Base-by-base conservation (phyloP, 2,329 filamentous ascomycete species). In the Colletotrichum sp. region DNA sequence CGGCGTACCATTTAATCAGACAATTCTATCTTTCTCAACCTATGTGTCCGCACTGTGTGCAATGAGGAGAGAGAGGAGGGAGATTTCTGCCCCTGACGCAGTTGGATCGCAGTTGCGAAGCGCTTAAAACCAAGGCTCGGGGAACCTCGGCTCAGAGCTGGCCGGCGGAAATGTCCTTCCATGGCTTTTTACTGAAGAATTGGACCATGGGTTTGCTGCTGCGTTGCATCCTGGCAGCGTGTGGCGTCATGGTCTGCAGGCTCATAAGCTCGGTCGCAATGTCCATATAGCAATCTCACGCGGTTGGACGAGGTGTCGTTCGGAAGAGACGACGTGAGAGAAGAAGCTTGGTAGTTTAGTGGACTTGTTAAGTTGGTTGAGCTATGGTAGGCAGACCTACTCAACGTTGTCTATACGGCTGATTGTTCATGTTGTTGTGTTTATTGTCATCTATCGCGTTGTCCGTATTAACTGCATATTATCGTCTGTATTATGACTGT, bases 101-200 rank as follows among this genome's bases (percentile, higher is more conserved):
- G 32, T 34, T 30, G 13, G 34, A 61, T 69, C 67, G 67, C 67
- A 61, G 61, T 61, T 69, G 67, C 67, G 67, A 69, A 69, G 67
- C 67, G 67, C 67, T 29, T 69, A 62, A 29, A 36, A 34, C 55
- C 7, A 16, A 27, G 65, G 29, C 19, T 22, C 39, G 49, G n/a
- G 49, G 39, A 32, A 25, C 27, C 25, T n/a, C 36, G 29, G 49
- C 19, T 12, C 16, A 19, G 2, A 27, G 16, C 2, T 5, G 34
- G 22, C 22, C 25, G 32, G 36, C 25, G 34, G 25, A 25, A 44
- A 8, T 64, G 1, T 34, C 6, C 30, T 62, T 16, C 19, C n/a
- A 11, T 13, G 16, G 8, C 1, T 0, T 27, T 8, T 22, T 49
- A 49, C 44, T 49, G 44, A 49, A 49, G 44, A 49, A 49, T 49